Percentiles rank a stretch among this genome's conserved stretches.
Conservation (phyloP, 2,329 filamentous ascomycete species). For the Pestalotiopsis sp. region DNA sequence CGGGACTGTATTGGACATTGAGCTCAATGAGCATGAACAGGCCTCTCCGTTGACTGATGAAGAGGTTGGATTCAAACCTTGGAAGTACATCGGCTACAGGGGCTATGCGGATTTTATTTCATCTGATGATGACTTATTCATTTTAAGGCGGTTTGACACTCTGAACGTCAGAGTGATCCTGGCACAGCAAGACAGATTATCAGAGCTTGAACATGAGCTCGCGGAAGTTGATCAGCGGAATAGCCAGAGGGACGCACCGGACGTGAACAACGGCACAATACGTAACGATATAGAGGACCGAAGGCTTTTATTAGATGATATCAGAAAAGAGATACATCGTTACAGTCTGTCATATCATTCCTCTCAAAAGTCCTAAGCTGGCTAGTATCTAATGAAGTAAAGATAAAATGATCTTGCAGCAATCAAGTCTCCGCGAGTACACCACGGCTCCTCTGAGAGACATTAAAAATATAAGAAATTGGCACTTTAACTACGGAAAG, state of each 20-base stretch:
- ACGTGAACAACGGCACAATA: constrained; percentile 29
- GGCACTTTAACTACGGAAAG: constrained; percentile 24
- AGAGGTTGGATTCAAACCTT: neutral
- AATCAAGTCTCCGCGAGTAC: neutral
- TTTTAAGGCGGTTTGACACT: constrained; percentile 34
- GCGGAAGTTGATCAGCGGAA: neutral
- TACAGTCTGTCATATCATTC: neutral
- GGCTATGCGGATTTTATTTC: neutral
- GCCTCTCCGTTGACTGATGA: neutral
- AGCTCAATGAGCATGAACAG: neutral
- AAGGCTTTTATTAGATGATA: neutral
- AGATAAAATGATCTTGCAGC: neutral
- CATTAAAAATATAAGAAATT: constrained; percentile 26
- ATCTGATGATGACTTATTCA: constrained; percentile 29
- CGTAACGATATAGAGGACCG: constrained; percentile 25
- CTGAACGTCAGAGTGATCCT: constrained; percentile 34
- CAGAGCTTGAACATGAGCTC: constrained; percentile 26
- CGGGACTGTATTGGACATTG: neutral
- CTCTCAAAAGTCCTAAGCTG: no score
- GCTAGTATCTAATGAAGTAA: neutral
- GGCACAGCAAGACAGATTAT: constrained; percentile 36
- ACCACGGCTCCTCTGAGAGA: constrained; percentile 10
- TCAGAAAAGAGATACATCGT: neutral
- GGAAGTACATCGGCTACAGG: neutral
- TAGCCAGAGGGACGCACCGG: neutral